A percentile compares a stretch with the other conserved stretches of the same genome.
phyloP scores from a whole-genome alignment of 106 monocot genomes.

The Allium sativum region DNA sequence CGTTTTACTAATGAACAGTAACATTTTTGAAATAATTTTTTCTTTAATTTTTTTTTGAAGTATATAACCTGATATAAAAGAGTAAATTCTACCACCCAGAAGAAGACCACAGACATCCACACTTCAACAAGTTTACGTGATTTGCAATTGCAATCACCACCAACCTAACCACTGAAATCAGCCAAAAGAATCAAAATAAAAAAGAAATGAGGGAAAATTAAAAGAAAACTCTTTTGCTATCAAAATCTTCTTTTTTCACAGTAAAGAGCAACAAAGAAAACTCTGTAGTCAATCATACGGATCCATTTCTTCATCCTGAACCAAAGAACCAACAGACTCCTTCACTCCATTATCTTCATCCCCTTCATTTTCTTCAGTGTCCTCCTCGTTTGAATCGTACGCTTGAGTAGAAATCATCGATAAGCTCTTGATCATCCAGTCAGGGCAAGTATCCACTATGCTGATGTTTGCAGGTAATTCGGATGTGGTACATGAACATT shows the following conservation, averaged over 20 bases:
- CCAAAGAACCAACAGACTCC: constrained; percentile 14
- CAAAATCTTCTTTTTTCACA: background rate
- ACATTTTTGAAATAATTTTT: no score
- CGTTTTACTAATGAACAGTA: no score
- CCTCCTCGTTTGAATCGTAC: constrained; percentile 24
- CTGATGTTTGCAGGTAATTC: constrained; percentile 1
- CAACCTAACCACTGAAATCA: no score
- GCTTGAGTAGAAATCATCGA: constrained; percentile 7
- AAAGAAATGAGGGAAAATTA: no score
- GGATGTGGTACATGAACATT: constrained; percentile 58
- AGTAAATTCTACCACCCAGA: no score
- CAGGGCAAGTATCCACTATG: constrained; percentile 35
- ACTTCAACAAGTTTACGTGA: background rate
- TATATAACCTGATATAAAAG: no score
- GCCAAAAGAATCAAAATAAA: no score
- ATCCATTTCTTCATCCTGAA: constrained; percentile 70
- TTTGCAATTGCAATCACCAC: no score
- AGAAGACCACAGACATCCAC: no score
- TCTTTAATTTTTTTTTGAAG: no score
- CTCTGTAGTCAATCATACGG: constrained; percentile 48
- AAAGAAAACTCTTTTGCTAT: background rate
- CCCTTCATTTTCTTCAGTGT: constrained; percentile 13
- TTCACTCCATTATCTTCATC: constrained; percentile 17
- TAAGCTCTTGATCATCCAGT: constrained; percentile 37
- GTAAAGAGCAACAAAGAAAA: background rate